Conservation (phyloP, 169 alveolate species). For the Eimeria sp. region DNA sequence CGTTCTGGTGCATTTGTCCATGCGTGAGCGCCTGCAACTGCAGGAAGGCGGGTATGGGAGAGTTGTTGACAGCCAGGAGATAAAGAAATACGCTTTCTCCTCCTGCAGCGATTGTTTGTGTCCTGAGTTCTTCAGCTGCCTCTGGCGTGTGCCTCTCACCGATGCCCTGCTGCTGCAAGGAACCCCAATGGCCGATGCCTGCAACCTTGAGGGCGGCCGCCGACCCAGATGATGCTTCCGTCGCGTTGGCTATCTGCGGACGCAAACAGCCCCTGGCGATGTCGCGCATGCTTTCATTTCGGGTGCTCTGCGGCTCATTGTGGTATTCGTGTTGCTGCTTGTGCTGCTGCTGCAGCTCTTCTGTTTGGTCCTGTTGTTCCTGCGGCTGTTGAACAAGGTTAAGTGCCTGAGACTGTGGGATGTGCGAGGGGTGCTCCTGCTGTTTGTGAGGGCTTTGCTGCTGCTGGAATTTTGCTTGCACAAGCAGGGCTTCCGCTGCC, state of each 20-base stretch:
- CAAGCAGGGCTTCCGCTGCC: conserved; percentile 29
- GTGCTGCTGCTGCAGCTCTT: not conserved
- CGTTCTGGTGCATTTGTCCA: not conserved
- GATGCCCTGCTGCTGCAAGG: not conserved
- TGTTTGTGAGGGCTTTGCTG: not conserved
- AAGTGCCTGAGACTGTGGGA: not conserved
- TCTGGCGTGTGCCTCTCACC: not conserved
- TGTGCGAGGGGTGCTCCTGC: not conserved
- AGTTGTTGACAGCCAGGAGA: conserved; percentile 14
- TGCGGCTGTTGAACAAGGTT: not conserved
- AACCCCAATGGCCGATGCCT: conserved; percentile 40
- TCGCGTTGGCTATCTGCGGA: not conserved
- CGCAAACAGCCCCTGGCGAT: not conserved
- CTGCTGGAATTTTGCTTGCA: not conserved
- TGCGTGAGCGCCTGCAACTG: conserved; percentile 13
- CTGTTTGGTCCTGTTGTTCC: not conserved
- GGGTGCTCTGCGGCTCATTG: not conserved
- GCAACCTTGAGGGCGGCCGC: conserved; percentile 18
- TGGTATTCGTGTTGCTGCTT: not conserved
- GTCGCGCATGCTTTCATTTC: not conserved
- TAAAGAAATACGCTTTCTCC: conserved; percentile 32
- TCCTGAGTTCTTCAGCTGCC: not conserved
- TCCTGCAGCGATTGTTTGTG: not conserved
- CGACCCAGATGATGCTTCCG: not conserved
- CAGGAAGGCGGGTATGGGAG: not conserved